These are phyloP conservation scores for Mycena rebaudengoi DNA, from an alignment of 768 basidiomycete genomes.

Conservation along the genomic window DNA sequence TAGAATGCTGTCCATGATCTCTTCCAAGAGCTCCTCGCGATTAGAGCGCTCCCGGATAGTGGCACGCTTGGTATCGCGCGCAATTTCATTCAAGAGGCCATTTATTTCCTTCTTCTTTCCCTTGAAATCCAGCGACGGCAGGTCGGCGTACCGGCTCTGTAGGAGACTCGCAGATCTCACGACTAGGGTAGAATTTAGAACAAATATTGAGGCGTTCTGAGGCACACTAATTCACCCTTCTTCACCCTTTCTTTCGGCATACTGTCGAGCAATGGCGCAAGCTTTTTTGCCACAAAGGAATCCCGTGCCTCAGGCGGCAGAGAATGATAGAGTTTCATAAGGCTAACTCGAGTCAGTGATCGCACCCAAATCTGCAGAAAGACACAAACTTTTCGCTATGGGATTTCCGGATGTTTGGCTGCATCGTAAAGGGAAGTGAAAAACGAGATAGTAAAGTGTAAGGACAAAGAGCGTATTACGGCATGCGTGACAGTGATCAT, in stretches of 20 bases:
- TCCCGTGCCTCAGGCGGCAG: constrained; percentile 64
- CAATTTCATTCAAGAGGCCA: constrained; percentile 59
- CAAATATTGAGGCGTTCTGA: not conserved
- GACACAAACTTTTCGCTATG: too few species aligned
- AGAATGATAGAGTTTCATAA: constrained; percentile 54
- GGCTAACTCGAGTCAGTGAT: constrained; percentile 45
- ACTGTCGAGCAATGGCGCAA: constrained; percentile 57
- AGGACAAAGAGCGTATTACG: too few species aligned
- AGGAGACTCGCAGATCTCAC: constrained; percentile 50
- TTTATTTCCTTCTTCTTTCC: constrained; percentile 65
- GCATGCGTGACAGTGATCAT: too few species aligned
- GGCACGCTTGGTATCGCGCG: constrained; percentile 60
- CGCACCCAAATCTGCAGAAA: too few species aligned
- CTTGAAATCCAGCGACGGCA: constrained; percentile 61
- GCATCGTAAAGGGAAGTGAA: too few species aligned
- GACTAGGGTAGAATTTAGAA: constrained; percentile 27
- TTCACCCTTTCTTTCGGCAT: constrained; percentile 47
- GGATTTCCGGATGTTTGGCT: too few species aligned
- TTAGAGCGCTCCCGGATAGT: constrained; percentile 62
- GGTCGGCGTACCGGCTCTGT: constrained; percentile 44
- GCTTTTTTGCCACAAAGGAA: constrained; percentile 56
- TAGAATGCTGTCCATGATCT: constrained; percentile 62
- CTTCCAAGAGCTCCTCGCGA: constrained; percentile 61
- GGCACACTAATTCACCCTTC: constrained; percentile 35
- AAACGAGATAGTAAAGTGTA: too few species aligned